Base-by-base conservation (phyloP, 2,329 filamentous ascomycete genomes). In the Microcyclospora tardicrescens region DNA sequence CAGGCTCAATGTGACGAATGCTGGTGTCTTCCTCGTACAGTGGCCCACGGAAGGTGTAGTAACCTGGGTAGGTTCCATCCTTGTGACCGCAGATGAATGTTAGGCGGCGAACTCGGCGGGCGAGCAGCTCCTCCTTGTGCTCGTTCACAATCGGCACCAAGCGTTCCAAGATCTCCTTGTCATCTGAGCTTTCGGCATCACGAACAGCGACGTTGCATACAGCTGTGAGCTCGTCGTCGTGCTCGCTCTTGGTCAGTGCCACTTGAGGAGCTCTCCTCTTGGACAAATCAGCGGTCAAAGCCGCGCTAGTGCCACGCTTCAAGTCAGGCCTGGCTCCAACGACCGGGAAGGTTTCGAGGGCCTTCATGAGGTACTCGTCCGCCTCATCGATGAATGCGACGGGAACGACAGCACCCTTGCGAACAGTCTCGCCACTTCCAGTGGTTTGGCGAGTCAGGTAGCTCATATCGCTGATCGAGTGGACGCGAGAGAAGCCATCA, bases 1-100 rank as follows among this genome's bases (percentile, higher is more conserved):
- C 89, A 36, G 91, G 91, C 66, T 98, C 91, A 48, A 77, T 93
- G 71, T 98, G 89, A 68, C 91, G 89, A 57, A 98, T 96, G 62
- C 83, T 93, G 61, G 84, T 77, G 56, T 98, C 91, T 64, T 98
- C 91, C 37, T 77, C 72, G 62, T 93, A 98, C 37, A 70, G 66
- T 19, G 91, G 89, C 5, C 89, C 89, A 59, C 91, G 82, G 84
- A 96, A 98, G 33, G 91, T 98, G 72, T 84, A 96, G 74, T 98
- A 96, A 35, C 84, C 86, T 15, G 89, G 91, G 62, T 96, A 94
- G 11, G 84, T 85, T 39, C 87, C 91, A 57, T 98, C 85, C 58
- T 80, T 85, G 68, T 84, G 85, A 40, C 91, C 91, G 58, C 87
- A 95, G 61, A 96, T 91, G 68, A 98, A 95, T 36, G 87, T 95